These are phyloP conservation scores for Sorghum bicolor DNA, from an alignment of 176 grass and related monocot species.

Conservation along the genomic window DNA sequence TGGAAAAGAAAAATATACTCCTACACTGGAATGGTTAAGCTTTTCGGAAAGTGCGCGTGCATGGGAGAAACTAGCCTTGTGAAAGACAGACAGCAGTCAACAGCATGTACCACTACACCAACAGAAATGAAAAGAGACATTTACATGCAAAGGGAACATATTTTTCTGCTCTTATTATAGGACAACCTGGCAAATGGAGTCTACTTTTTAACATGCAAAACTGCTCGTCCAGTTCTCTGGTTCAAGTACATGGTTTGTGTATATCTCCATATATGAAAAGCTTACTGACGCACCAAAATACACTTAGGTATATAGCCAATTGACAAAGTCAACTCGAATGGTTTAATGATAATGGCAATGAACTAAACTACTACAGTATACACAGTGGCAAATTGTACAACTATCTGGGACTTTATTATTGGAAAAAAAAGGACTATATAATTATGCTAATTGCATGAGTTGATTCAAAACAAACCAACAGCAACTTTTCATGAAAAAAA, in stretches of 20 bases:
- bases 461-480: background rate
- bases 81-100: background rate
- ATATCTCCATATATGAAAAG: background rate
- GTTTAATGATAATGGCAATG: background rate
- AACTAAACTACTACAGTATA: background rate
- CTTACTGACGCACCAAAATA: background rate
- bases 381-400: background rate
- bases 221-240: background rate
- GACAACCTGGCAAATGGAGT: conserved; percentile 32
- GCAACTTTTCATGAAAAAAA: background rate
- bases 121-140: background rate
- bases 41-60: background rate
- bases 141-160: background rate
- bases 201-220: background rate
- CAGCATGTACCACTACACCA: background rate
- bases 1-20: background rate
- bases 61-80: background rate
- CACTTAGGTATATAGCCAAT: background rate
- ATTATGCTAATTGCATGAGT: background rate
- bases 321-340: background rate
- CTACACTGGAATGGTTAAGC: conserved; percentile 10
- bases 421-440: background rate
- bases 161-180: background rate
- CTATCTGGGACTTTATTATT: background rate
- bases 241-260: background rate